A percentile compares a stretch with the other conserved stretches of the same genome.
phyloP scores from a whole-genome alignment of 768 basidiomycete species.

The Nidularia pulvinata region DNA sequence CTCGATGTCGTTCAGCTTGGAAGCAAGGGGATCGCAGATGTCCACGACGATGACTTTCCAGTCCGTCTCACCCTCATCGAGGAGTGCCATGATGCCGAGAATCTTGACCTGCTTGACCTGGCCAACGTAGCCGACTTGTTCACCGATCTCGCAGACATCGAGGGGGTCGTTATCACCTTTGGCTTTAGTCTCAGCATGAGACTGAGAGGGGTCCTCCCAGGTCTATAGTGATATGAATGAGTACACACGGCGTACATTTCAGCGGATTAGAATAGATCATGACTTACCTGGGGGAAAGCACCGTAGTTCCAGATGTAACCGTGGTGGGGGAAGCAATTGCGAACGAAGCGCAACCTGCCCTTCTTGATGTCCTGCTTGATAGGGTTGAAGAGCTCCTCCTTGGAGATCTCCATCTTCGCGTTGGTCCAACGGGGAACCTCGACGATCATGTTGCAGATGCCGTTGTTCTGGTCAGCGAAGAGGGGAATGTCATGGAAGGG shows the following conservation, averaged over 20 bases:
- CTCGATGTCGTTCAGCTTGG: constrained; percentile 98
- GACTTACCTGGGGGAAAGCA: constrained; percentile 93
- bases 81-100: constrained; percentile 98
- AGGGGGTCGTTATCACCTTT: constrained; percentile 99
- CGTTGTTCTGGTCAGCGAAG: constrained; percentile 93
- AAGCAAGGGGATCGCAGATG: constrained; percentile 91
- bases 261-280: constrained; percentile 15
- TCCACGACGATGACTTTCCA: constrained; percentile 99
- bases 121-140: constrained; percentile 95
- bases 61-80: constrained; percentile 99
- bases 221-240: constrained; percentile 52
- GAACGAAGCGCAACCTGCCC: constrained; percentile 93
- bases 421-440: constrained; percentile 99
- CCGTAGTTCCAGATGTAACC: constrained; percentile 99
- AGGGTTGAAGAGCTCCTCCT: constrained; percentile 98
- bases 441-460: constrained; percentile 98
- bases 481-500: constrained; percentile 98
- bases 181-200: constrained; percentile 97
- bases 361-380: constrained; percentile 99
- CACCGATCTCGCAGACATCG: constrained; percentile 99
- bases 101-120: constrained; percentile 99
- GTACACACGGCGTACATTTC: not conserved
- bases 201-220: constrained; percentile 92
- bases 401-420: constrained; percentile 99
- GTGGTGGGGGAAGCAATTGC: constrained; percentile 99